Base-by-base conservation (phyloP, 306 rosid species). In the Myrica gale region DNA sequence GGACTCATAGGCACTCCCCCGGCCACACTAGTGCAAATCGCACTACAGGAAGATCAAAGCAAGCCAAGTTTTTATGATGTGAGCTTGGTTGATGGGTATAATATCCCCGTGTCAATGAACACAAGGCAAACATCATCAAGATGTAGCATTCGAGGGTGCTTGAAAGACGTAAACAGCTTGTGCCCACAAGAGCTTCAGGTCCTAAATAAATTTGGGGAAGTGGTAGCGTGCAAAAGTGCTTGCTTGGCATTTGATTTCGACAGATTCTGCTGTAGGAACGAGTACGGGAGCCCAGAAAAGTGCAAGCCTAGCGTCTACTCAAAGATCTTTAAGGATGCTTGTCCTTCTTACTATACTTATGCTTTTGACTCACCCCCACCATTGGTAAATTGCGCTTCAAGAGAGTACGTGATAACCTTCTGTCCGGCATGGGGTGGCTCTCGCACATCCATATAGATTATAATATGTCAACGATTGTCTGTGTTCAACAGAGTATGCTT, bases 1-100 rank as follows among this genome's bases (percentile, higher is more conserved):
- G 97, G 97, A 53, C 86, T 88, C 53, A 85, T 87, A 57, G 97
- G 99, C 51, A 85, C 89, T 4, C 97, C 99, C 0, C 97, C 99
- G 4, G 97, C 26, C 20, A 92, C 99, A 76, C 76, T 95, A 2
- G 82, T 92, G 41, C 79, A 95, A 78, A n/a, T 95, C 50, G 47
- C 97, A 4, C 85, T 88, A 20, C 91, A 90, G 76, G 88, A 74
- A 6, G 90, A 88, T 73, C 82, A 80, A 41, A 80, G 84, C 1
- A 85, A 82, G 77, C 93, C 90, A n/a, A 79, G 76, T 66, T 90
- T 68, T 81, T 92, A 90, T 72, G 99, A 90, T 75, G 91, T 92
- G 13, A 92, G 97, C 85, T 53, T 89, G 9, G 99, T 95, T 5
- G 97, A 95, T 45, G 99, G 99, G 17, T 90, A 90, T 70, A 95